Evolutionary conservation across 495 filamentous ascomycete genomes (phyloP).

Genomic region (Podospora tetraspora): DNA sequence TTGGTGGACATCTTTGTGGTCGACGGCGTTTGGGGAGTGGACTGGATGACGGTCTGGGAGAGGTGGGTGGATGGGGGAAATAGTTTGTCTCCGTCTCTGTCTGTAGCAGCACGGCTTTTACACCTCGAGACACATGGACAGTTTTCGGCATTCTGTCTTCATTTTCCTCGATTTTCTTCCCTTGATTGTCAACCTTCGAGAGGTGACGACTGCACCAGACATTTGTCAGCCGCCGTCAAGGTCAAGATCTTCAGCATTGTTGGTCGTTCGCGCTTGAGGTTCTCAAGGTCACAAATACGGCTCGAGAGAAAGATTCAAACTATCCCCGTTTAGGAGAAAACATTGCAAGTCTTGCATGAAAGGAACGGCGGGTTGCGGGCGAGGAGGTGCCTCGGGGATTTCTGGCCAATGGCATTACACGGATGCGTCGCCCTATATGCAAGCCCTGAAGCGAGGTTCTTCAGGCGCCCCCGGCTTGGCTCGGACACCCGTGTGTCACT

Average conservation of each 20-base stretch:
- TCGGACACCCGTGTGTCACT: too few species aligned
- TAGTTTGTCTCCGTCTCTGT: neutral
- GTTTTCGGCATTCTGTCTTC: neutral
- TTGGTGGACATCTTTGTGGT: slow-evolving; percentile 37
- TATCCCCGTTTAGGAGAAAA: neutral
- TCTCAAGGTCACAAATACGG: neutral
- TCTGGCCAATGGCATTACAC: neutral
- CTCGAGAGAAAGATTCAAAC: neutral
- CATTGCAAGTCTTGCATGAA: neutral
- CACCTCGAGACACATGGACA: neutral
- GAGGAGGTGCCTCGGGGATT: neutral
- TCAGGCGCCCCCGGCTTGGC: neutral
- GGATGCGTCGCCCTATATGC: neutral
- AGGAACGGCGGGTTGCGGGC: neutral
- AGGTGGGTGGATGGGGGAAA: neutral
- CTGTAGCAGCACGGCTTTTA: neutral
- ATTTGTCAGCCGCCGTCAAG: neutral
- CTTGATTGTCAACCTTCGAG: neutral
- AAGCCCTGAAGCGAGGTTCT: neutral
- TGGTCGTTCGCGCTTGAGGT: neutral
- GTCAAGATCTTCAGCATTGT: neutral
- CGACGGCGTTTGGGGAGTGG: neutral
- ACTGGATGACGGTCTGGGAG: neutral
- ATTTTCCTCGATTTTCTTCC: neutral
- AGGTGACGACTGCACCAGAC: neutral